Evolutionary conservation across 306 rosid species (phyloP).

Genomic region (Datisca glomerata): DNA sequence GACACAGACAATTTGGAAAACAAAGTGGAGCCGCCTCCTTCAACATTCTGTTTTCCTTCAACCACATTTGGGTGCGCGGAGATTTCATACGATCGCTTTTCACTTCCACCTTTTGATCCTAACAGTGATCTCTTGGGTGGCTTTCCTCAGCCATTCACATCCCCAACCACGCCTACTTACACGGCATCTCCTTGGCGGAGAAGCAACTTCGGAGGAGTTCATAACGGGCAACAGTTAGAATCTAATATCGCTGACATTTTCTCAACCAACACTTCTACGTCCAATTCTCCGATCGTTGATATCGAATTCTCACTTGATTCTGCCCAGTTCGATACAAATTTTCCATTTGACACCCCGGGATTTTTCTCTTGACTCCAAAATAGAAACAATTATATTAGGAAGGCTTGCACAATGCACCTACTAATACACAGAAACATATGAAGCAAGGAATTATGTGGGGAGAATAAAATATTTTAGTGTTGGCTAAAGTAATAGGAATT

Average conservation of each 20-base stretch:
- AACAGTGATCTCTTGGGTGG: constrained; percentile 22
- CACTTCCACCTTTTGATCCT: constrained; percentile 4
- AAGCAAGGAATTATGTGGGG: no score
- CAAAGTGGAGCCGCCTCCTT: constrained; percentile 18
- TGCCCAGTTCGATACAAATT: constrained; percentile 31
- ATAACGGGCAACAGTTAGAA: constrained; percentile 20
- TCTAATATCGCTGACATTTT: constrained; percentile 42
- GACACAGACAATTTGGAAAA: constrained; percentile 7
- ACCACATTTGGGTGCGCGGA: constrained; percentile 29
- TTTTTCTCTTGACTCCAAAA: constrained; percentile 32
- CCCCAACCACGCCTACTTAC: constrained; percentile 32
- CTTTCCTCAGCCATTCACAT: constrained; percentile 25
- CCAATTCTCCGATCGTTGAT: constrained; percentile 49
- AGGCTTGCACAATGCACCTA: no score
- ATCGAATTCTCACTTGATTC: constrained; percentile 47
- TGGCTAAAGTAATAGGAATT: no score
- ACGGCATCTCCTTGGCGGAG: constrained; percentile 28
- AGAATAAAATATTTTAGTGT: no score
- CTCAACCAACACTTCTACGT: constrained; percentile 52
- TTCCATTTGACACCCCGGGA: constrained; percentile 35
- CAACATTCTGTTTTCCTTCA: constrained; percentile 51
- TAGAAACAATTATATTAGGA: no score
- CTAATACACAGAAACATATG: no score
- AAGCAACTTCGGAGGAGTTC: constrained; percentile 8
- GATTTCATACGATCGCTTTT: constrained; percentile 3